These are phyloP conservation scores for Leccinum variicolor DNA, from an alignment of 768 basidiomycete genomes.

Conservation along the genomic window DNA sequence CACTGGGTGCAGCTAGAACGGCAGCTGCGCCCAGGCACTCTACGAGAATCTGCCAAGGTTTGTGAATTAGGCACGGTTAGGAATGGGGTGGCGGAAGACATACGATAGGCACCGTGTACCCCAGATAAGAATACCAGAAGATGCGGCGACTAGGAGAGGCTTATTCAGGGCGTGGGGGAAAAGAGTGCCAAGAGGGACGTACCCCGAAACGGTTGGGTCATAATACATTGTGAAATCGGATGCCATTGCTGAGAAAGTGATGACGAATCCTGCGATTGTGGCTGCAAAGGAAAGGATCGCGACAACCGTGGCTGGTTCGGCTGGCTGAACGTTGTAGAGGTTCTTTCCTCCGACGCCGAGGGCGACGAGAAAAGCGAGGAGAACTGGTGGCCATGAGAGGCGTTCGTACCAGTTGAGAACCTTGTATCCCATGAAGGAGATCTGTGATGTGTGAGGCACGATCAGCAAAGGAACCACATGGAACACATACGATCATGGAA, in stretches of 20 bases:
- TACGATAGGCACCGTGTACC: conserved; percentile 60
- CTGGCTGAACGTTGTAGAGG: conserved; percentile 44
- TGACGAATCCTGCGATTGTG: conserved; percentile 68
- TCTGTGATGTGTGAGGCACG: conserved; percentile 27
- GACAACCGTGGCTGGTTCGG: conserved; percentile 50
- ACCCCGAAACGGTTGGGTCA: conserved; percentile 56
- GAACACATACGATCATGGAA: conserved; percentile 51
- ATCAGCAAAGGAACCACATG: not conserved
- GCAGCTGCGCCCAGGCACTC: conserved; percentile 69
- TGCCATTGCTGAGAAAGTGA: conserved; percentile 58
- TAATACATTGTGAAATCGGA: conserved; percentile 79
- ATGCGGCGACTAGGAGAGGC: conserved; percentile 46
- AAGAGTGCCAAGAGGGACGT: conserved; percentile 4
- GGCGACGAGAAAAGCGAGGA: conserved; percentile 69
- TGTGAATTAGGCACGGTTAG: not conserved
- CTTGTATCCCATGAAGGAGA: conserved; percentile 66
- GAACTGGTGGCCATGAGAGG: conserved; percentile 71
- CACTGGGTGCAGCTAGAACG: conserved; percentile 49
- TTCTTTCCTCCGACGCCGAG: conserved; percentile 74
- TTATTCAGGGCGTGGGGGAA: conserved; percentile 6
- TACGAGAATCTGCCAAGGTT: conserved; percentile 30
- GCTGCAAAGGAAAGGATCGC: conserved; percentile 63
- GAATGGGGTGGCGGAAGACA: conserved; percentile 25
- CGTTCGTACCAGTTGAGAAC: conserved; percentile 72
- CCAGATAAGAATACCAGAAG: conserved; percentile 63